phyloP scores from a whole-genome alignment of 176 grass and related monocot species.

The Areca catechu region DNA sequence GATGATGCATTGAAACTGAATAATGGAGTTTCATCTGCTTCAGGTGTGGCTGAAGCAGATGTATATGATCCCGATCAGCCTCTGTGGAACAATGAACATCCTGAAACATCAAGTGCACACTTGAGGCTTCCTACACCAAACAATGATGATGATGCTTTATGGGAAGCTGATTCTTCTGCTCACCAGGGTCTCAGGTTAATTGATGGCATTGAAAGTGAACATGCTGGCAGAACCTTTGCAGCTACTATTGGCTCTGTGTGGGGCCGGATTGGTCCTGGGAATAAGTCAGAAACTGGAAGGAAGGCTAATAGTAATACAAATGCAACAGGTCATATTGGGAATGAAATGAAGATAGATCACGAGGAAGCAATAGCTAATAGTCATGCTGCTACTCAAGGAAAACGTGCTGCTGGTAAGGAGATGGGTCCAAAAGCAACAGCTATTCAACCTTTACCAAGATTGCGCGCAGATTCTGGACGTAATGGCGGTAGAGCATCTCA shows the following conservation, averaged over 20 bases:
- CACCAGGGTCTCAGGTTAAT: constrained; percentile 1
- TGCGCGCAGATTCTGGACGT: constrained; percentile 26
- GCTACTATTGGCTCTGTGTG: constrained; percentile 55
- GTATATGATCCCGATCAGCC: constrained; percentile 99
- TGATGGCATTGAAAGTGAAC: constrained; percentile 25
- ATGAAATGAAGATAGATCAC: constrained; percentile 30
- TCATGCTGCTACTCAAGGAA: constrained; percentile 27
- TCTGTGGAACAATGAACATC: constrained; percentile 66
- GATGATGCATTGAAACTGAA: constrained; percentile 56
- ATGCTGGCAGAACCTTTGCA: constrained; percentile 23
- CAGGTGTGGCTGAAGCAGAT: constrained; percentile 59
- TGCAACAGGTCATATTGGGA: constrained; percentile 26
- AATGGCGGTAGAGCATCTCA: constrained; percentile 48
- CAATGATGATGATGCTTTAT: constrained; percentile 29
- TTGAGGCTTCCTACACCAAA: constrained; percentile 32
- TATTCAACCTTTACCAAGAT: constrained; percentile 29
- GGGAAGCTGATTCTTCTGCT: constrained; percentile 40
- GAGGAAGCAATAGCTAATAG: constrained; percentile 15
- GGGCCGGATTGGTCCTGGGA: constrained; percentile 57
- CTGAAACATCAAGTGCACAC: constrained; percentile 40
- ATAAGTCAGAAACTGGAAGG: constrained; percentile 27
- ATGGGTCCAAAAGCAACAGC: constrained; percentile 23
- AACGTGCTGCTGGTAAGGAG: constrained; percentile 13
- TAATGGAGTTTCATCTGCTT: constrained; percentile 40
- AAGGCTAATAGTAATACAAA: constrained; percentile 21